Evolutionary conservation across 2,329 filamentous ascomycete genomes (phyloP).

Genomic region (Meredithiella fracta): DNA sequence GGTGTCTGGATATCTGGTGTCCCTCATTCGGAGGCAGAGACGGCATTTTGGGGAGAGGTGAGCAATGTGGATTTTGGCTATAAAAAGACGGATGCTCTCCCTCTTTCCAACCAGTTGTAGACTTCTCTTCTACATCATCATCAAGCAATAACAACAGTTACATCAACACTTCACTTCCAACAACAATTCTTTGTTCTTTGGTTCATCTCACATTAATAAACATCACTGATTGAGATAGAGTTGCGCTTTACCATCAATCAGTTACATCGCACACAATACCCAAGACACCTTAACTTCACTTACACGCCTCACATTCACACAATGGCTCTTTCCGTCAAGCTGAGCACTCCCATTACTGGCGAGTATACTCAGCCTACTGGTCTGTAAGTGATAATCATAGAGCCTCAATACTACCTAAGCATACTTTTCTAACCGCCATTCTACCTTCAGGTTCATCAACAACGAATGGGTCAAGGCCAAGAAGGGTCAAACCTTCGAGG

Average conservation of each 20-base stretch:
- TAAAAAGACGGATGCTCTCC: slow-evolving; percentile 5
- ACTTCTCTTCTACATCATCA: background rate
- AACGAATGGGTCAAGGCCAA: slow-evolving; percentile 54
- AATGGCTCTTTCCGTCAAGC: slow-evolving; percentile 38
- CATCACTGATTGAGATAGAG: slow-evolving; percentile 2
- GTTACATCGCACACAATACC: background rate
- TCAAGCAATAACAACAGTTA: background rate
- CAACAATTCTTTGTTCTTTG: background rate
- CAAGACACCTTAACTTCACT: background rate
- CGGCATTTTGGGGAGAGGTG: background rate
- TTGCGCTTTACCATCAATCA: slow-evolving; percentile 9
- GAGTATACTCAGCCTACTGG: slow-evolving; percentile 42
- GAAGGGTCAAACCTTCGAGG: slow-evolving; percentile 16
- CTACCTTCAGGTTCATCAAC: slow-evolving; percentile 59
- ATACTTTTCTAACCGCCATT: slow-evolving; percentile 5
- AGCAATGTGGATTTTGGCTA: background rate
- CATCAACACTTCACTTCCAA: background rate
- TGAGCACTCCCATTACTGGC: slow-evolving; percentile 53
- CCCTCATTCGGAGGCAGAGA: background rate
- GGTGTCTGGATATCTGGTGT: background rate
- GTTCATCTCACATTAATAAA: background rate
- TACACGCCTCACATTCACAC: background rate
- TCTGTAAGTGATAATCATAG: slow-evolving; percentile 32
- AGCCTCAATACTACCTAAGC: background rate
- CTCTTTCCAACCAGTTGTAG: background rate